These are phyloP conservation scores for Musa acuminata DNA, from an alignment of 176 grass and related monocot species.

Conservation along the genomic window DNA sequence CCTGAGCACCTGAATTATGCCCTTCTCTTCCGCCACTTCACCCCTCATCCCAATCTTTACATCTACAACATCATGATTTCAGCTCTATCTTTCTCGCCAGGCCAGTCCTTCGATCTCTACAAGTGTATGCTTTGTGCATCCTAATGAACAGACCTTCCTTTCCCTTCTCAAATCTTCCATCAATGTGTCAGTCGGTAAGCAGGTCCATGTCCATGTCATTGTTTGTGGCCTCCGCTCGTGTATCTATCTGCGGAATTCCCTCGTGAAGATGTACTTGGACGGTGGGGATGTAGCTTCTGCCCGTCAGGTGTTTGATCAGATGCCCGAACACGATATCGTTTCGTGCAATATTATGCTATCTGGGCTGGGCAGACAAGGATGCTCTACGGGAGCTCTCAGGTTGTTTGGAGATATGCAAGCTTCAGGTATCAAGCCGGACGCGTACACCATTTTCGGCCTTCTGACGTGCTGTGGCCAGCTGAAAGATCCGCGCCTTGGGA, in stretches of 20 bases:
- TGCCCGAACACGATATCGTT: constrained; percentile 8
- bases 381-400: constrained; percentile 13
- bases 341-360: constrained; percentile 47
- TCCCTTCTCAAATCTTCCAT: constrained; percentile 39
- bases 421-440: constrained; percentile 24
- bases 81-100: constrained; percentile 14
- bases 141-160: constrained; percentile 38
- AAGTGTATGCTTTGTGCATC: neutral
- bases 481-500: constrained; percentile 18
- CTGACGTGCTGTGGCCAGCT: constrained; percentile 31
- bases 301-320: constrained; percentile 24
- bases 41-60: constrained; percentile 41
- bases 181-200: constrained; percentile 10
- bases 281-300: constrained; percentile 24
- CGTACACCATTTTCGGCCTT: constrained; percentile 37
- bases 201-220: constrained; percentile 44
- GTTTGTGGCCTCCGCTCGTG: constrained; percentile 22
- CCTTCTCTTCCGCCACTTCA: constrained; percentile 44
- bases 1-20: constrained; percentile 22
- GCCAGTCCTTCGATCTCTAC: constrained; percentile 25
- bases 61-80: constrained; percentile 48
- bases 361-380: constrained; percentile 31
- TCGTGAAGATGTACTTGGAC: constrained; percentile 43
- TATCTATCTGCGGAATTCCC: constrained; percentile 34
- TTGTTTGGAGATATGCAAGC: constrained; percentile 25